A percentile compares a stretch with the other conserved stretches of the same genome.
phyloP scores from a whole-genome alignment of 140 eudicot species.

The Ambrosia hybrid region DNA sequence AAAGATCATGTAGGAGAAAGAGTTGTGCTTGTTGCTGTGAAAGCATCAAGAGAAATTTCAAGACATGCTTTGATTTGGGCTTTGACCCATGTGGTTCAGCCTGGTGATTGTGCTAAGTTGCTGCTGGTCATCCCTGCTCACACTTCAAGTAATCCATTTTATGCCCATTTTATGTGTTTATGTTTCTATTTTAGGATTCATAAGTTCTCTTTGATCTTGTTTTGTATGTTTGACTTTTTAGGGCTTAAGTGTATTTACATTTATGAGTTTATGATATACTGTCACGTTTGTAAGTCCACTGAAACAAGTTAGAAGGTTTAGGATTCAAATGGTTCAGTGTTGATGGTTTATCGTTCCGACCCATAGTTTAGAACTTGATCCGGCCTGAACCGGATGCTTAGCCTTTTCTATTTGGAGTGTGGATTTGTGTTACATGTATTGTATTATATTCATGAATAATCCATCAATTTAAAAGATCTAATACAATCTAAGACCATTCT shows the following conservation, averaged over 20 bases:
- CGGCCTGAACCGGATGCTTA: neutral
- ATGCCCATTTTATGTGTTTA: neutral
- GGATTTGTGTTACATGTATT: neutral
- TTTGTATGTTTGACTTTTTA: neutral
- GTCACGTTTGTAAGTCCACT: neutral
- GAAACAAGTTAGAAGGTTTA: too few relatives aligned
- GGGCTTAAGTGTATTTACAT: neutral
- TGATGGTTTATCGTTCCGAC: neutral
- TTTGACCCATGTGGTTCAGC: conserved; percentile 80
- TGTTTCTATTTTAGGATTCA: conserved; percentile 16
- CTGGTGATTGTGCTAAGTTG: conserved; percentile 80
- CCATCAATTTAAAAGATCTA: neutral
- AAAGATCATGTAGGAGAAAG: conserved; percentile 47
- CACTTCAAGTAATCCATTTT: conserved; percentile 50
- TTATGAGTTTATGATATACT: neutral
- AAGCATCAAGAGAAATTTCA: conserved; percentile 71
- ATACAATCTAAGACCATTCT: too few relatives aligned
- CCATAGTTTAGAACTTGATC: too few relatives aligned
- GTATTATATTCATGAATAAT: too few relatives aligned
- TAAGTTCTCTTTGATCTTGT: conserved; percentile 10
- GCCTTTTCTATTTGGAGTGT: neutral
- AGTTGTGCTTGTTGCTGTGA: conserved; percentile 77
- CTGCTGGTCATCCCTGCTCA: conserved; percentile 68
- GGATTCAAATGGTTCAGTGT: neutral
- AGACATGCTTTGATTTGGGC: conserved; percentile 83